These are phyloP conservation scores for Vaccinium darrowii DNA, from an alignment of 148 eudicot species.

Conservation along the genomic window DNA sequence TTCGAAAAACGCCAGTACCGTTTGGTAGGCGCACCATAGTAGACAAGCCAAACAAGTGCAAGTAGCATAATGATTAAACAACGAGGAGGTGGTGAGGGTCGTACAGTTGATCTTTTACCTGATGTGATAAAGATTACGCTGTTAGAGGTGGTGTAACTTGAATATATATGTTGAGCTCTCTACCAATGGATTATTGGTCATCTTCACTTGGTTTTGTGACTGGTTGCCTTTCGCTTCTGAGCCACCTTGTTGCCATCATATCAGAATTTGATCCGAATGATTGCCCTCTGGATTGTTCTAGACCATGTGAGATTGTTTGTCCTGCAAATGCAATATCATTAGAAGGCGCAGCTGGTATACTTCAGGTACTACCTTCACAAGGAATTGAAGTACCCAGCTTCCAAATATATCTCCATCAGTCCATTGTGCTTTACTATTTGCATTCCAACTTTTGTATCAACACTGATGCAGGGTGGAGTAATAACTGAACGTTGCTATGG, in stretches of 20 bases:
- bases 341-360: slow-evolving; percentile 24
- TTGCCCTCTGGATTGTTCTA: slow-evolving; percentile 79
- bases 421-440: background rate
- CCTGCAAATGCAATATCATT: slow-evolving; percentile 82
- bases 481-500: slow-evolving; percentile 88
- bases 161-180: background rate
- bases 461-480: slow-evolving; percentile 64
- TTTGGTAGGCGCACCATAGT: background rate
- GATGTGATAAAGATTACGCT: background rate
- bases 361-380: slow-evolving; percentile 31
- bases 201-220: background rate
- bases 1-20: background rate
- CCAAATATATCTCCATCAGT: background rate
- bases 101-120: background rate
- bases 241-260: slow-evolving; percentile 11
- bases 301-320: slow-evolving; percentile 86
- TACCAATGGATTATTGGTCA: background rate
- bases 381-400: background rate
- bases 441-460: background rate
- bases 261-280: slow-evolving; percentile 83
- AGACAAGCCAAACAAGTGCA: background rate
- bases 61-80: background rate
- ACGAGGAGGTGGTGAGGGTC: background rate
- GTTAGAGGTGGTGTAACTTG: background rate
- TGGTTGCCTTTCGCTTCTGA: background rate